These are phyloP conservation scores for Guyanaporus albipodus DNA, from an alignment of 768 basidiomycete species.

Conservation along the genomic window DNA sequence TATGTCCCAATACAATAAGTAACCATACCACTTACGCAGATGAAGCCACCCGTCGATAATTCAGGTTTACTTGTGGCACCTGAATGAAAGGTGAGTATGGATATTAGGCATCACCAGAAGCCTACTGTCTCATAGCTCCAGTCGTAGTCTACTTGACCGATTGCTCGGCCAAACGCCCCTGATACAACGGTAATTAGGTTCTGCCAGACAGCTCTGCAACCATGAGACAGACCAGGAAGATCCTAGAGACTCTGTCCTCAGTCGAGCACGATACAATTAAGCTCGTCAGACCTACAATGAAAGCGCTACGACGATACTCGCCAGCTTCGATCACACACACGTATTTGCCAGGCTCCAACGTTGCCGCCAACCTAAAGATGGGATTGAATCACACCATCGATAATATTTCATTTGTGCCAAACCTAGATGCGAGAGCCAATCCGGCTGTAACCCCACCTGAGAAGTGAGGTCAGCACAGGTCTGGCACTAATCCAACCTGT, in stretches of 20 bases:
- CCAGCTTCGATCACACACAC: constrained; percentile 20
- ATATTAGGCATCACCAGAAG: not conserved
- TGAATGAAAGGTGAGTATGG: not conserved
- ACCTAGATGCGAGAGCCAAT: constrained; percentile 17
- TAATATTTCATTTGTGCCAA: not conserved
- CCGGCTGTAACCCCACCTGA: constrained; percentile 17
- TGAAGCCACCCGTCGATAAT: not conserved
- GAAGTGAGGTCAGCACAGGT: not conserved
- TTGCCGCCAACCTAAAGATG: constrained; percentile 10
- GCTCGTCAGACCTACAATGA: constrained; percentile 11
- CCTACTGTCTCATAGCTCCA: constrained; percentile 16
- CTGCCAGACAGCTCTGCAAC: not conserved
- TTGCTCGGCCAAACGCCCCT: constrained; percentile 8
- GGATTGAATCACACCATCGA: not conserved
- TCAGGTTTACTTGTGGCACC: constrained; percentile 13
- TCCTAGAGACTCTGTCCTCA: constrained; percentile 1
- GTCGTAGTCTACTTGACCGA: constrained; percentile 9
- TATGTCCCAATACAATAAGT: not conserved
- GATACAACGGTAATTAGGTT: not conserved
- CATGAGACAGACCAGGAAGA: constrained; percentile 14
- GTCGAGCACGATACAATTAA: not conserved
- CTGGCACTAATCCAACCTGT: not conserved
- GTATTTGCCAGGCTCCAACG: constrained; percentile 8
- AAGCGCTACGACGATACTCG: constrained; percentile 3
- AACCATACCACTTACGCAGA: constrained; percentile 10